These are phyloP conservation scores for Cladosporium velox DNA, from an alignment of 2,329 filamentous ascomycete genomes.

Conservation along the genomic window DNA sequence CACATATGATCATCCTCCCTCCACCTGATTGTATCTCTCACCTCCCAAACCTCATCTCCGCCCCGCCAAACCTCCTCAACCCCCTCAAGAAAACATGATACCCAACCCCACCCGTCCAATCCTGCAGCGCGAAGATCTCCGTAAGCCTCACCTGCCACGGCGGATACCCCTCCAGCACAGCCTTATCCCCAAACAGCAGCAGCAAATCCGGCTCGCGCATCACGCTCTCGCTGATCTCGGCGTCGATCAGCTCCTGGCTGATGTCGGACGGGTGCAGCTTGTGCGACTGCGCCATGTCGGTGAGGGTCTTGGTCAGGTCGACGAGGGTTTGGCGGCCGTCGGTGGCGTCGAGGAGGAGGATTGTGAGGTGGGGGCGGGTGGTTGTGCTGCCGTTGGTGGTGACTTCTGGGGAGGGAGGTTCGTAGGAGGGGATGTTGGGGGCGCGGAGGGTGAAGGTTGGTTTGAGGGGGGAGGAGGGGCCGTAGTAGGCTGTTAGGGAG, in stretches of 20 bases:
- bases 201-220: constrained; percentile 89
- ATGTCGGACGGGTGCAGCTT: constrained; percentile 84
- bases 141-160: constrained; percentile 95
- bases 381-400: constrained; percentile 21
- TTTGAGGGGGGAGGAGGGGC: constrained; percentile 61
- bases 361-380: constrained; percentile 50
- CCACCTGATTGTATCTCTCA: background rate
- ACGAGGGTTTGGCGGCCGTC: constrained; percentile 93
- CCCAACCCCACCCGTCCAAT: constrained; percentile 63
- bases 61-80: constrained; percentile 79
- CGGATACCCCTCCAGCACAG: constrained; percentile 87
- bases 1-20: background rate
- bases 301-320: constrained; percentile 88
- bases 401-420: constrained; percentile 37
- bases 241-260: constrained; percentile 80
- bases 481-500: constrained; percentile 87
- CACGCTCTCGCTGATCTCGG: constrained; percentile 75
- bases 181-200: constrained; percentile 79
- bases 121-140: constrained; percentile 74
- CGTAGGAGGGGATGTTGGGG: constrained; percentile 67
- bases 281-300: constrained; percentile 89
- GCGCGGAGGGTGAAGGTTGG: constrained; percentile 71
- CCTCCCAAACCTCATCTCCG: constrained; percentile 76
- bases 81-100: constrained; percentile 92
- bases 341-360: constrained; percentile 81